Evolutionary conservation across 169 alveolate species (phyloP).

Genomic region (Cryptosporidium canis): DNA sequence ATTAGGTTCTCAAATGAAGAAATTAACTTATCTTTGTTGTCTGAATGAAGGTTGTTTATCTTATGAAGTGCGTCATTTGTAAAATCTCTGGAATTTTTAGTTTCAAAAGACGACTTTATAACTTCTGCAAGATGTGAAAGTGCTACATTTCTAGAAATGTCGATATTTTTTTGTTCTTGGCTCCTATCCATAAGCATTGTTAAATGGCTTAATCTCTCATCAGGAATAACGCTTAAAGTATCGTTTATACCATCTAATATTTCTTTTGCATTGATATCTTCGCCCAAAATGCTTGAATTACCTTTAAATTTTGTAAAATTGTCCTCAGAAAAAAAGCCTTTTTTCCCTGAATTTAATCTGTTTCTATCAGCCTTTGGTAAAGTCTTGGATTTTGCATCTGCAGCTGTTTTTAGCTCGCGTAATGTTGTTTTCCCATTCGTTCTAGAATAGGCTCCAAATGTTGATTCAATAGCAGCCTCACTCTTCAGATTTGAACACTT

Average conservation of each 20-base stretch:
- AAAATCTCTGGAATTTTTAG: not conserved
- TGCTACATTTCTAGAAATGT: slow-evolving; percentile 11
- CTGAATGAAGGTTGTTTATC: not conserved
- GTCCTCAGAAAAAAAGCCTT: slow-evolving; percentile 32
- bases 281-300: not conserved
- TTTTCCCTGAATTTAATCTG: slow-evolving; percentile 6
- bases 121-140: slow-evolving; percentile 43
- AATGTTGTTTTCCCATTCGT: slow-evolving; percentile 18
- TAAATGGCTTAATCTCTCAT: slow-evolving; percentile 19
- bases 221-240: slow-evolving; percentile 1
- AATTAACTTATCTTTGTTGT: not conserved
- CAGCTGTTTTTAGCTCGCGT: slow-evolving; percentile 37
- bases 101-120: not conserved
- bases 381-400: slow-evolving; percentile 8
- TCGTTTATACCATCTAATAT: slow-evolving; percentile 8
- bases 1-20: slow-evolving; percentile 44
- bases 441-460: slow-evolving; percentile 11
- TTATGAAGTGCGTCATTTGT: not conserved
- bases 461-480: not conserved
- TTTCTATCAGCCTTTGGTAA: slow-evolving; percentile 9
- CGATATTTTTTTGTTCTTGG: slow-evolving; percentile 45
- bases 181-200: slow-evolving; percentile 5
- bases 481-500: slow-evolving; percentile 28
- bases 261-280: not conserved
- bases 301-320: not conserved